These are phyloP conservation scores for Trichoderma gamsii DNA, from an alignment of 495 filamentous ascomycete species.

Conservation along the genomic window DNA sequence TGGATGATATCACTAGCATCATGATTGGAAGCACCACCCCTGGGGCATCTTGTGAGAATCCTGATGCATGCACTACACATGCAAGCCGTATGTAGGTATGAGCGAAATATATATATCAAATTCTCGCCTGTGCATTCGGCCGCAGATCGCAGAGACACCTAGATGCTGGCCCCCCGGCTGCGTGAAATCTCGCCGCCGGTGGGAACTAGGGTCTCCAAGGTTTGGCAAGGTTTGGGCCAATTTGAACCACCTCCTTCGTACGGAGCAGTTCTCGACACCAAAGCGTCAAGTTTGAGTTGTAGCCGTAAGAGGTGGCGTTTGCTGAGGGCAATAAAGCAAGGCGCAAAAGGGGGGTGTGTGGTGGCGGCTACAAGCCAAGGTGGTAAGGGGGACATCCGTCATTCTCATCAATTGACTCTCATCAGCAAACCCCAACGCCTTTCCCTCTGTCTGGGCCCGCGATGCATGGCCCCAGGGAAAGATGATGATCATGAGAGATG, in stretches of 20 bases:
- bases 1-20: conserved; percentile 7
- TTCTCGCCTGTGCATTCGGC: background rate
- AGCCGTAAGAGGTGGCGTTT: background rate
- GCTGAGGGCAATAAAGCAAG: background rate
- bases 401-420: conserved; percentile 4
- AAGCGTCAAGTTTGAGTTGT: no score
- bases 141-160: conserved; percentile 5
- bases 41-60: conserved; percentile 1
- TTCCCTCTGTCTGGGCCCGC: background rate
- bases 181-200: conserved; percentile 3
- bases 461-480: background rate
- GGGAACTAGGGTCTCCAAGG: background rate
- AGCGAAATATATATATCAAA: conserved; percentile 13
- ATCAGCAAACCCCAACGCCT: background rate
- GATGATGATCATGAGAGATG: background rate
- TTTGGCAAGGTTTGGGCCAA: background rate
- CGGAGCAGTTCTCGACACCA: background rate
- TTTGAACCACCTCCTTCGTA: conserved; percentile 4
- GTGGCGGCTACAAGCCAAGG: background rate
- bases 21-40: conserved; percentile 12
- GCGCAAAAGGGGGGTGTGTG: background rate
- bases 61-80: conserved; percentile 10
- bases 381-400: background rate
- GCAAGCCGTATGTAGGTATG: conserved; percentile 4
- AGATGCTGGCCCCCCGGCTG: background rate